Percentiles rank a stretch among this genome's conserved stretches.
Conservation (phyloP, 176 grass and related monocot genomes). For the Oryza officinalis region DNA sequence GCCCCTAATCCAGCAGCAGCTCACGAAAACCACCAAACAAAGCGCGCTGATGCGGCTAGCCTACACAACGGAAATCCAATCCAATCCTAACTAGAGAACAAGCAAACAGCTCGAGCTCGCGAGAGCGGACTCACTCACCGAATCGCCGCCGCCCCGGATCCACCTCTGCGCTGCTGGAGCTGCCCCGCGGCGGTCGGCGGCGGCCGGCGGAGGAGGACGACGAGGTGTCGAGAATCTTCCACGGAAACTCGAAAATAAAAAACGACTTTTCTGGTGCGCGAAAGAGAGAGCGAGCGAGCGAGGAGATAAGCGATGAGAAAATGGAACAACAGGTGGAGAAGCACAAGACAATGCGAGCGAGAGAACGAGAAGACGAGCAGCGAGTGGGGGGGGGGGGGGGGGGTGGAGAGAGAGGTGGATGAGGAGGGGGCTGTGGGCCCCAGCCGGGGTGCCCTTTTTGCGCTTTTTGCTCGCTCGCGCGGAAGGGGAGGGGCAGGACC, state of each 20-base stretch:
- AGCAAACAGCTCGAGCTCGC: neutral
- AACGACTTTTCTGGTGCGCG: neutral
- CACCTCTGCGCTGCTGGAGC: neutral
- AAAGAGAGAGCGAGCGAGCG: neutral
- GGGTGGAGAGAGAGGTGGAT: too few species aligned
- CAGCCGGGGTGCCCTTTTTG: slow-evolving; percentile 33
- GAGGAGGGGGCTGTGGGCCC: neutral
- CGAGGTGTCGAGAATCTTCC: neutral
- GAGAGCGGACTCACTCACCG: slow-evolving; percentile 44
- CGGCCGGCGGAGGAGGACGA: neutral
- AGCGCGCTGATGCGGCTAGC: neutral
- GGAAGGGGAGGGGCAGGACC: slow-evolving; percentile 5
- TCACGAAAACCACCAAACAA: neutral
- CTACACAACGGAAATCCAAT: neutral
- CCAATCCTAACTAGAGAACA: neutral
- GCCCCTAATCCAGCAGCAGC: neutral
- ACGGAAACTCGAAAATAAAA: neutral
- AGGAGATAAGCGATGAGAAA: neutral
- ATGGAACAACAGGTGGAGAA: neutral
- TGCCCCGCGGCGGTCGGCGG: neutral
- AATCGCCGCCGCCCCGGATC: slow-evolving; percentile 16
- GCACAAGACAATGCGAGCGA: neutral
- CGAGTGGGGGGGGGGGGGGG: neutral
- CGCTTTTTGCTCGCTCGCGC: slow-evolving; percentile 34
- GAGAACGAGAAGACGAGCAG: neutral